phyloP scores from a whole-genome alignment of 169 alveolate species.

The Amoebophrya sp. region DNA sequence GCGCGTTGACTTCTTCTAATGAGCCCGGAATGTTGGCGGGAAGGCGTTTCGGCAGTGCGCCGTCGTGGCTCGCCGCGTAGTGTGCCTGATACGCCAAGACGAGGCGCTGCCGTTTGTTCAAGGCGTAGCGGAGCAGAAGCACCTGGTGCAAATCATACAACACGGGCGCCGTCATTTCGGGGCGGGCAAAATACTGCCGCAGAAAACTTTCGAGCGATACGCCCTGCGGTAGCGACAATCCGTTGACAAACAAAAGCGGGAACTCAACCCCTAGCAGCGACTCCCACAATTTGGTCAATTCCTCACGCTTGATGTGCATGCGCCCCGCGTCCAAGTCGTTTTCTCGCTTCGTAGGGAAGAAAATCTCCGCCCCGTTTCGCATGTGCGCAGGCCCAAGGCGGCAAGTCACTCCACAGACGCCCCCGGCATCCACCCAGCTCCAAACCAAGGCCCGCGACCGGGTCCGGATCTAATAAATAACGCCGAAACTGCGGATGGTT shows the following conservation, averaged over 20 bases:
- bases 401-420: not conserved
- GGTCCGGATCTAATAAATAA: not conserved
- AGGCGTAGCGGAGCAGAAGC: not conserved
- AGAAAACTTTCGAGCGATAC: not conserved
- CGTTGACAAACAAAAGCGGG: not conserved
- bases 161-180: not conserved
- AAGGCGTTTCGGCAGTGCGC: not conserved
- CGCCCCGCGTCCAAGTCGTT: not conserved
- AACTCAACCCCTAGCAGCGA: not conserved
- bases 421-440: no score
- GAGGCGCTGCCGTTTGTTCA: not conserved
- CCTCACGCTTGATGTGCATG: not conserved
- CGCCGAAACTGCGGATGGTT: not conserved
- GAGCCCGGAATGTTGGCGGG: constrained; percentile 1
- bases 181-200: not conserved
- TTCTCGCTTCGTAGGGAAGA: not conserved
- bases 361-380: not conserved
- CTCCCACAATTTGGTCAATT: not conserved
- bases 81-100: not conserved
- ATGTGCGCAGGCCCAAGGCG: not conserved
- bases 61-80: not conserved
- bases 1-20: not conserved
- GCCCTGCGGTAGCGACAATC: not conserved
- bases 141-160: not conserved
- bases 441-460: not conserved